Evolutionary conservation across 2,329 filamentous ascomycete species (phyloP).

Genomic region (Pyrenochaeta sp.): DNA sequence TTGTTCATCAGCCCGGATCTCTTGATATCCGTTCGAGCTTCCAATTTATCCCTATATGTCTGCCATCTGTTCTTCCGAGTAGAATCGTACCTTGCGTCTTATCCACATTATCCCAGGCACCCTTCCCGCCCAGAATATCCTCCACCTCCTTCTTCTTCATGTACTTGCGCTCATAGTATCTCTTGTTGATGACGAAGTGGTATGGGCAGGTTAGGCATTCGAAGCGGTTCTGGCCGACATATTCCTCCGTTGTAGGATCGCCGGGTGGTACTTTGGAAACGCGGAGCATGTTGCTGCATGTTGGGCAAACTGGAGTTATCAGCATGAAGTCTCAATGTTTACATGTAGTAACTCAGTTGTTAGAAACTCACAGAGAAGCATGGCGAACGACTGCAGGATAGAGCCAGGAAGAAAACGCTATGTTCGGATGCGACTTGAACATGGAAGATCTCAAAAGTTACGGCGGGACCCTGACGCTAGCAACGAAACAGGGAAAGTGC

Average conservation of each 20-base stretch:
- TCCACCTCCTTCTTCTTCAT: slow-evolving; percentile 89
- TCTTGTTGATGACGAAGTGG: slow-evolving; percentile 80
- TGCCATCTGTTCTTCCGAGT: neutral
- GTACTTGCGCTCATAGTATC: slow-evolving; percentile 79
- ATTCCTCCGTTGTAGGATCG: slow-evolving; percentile 49
- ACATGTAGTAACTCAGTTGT: neutral
- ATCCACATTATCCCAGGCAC: slow-evolving; percentile 90
- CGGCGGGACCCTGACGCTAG: slow-evolving; percentile 36
- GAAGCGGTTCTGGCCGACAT: slow-evolving; percentile 74
- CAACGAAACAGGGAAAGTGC: slow-evolving; percentile 31
- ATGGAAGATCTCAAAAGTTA: slow-evolving; percentile 35
- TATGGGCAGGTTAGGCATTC: slow-evolving; percentile 97
- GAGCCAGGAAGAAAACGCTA: slow-evolving; percentile 8
- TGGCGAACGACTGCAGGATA: slow-evolving; percentile 41
- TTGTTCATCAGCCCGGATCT: slow-evolving; percentile 3
- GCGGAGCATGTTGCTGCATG: slow-evolving; percentile 84
- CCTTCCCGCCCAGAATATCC: slow-evolving; percentile 87
- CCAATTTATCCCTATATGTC: neutral
- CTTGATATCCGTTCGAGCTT: neutral
- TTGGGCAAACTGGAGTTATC: slow-evolving; percentile 71
- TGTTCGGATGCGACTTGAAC: neutral
- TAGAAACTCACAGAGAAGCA: slow-evolving; percentile 70
- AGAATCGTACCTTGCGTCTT: slow-evolving; percentile 69
- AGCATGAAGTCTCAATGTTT: neutral
- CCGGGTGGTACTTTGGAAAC: slow-evolving; percentile 62